phyloP scores from a whole-genome alignment of 768 basidiomycete genomes.

The Kwoniella sp. region DNA sequence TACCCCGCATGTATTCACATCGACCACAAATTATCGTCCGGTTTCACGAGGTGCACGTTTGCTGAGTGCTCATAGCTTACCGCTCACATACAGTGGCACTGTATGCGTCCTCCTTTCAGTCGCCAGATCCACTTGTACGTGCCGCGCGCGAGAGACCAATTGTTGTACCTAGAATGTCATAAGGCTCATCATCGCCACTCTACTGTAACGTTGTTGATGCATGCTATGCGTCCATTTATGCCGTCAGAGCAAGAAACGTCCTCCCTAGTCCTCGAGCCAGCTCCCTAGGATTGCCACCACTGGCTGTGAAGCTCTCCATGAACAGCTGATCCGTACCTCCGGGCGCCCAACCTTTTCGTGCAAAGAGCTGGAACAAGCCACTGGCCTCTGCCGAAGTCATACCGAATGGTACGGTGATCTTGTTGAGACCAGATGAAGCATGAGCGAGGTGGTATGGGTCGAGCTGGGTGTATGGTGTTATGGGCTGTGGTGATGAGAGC shows the following conservation, averaged over 20 bases:
- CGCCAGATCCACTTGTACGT: too few species aligned
- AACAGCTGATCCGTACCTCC: conserved; percentile 71
- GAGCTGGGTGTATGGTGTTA: conserved; percentile 65
- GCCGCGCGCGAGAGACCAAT: too few species aligned
- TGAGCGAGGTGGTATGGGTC: conserved; percentile 62
- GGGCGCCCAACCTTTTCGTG: conserved; percentile 63
- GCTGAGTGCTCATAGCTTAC: too few species aligned
- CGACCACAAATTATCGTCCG: not conserved
- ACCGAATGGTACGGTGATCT: conserved; percentile 63
- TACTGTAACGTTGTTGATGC: too few species aligned
- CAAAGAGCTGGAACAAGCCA: conserved; percentile 74
- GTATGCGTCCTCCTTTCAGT: too few species aligned
- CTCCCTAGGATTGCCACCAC: conserved; percentile 74
- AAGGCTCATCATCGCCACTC: too few species aligned
- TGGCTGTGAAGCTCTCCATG: conserved; percentile 74
- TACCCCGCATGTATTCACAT: not conserved
- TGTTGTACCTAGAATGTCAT: too few species aligned
- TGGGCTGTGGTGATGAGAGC: conserved; percentile 58
- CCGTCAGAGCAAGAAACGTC: conserved; percentile 22
- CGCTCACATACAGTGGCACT: too few species aligned
- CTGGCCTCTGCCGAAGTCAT: conserved; percentile 70
- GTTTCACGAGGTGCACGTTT: too few species aligned
- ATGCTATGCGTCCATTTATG: not conserved
- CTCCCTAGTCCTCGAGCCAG: conserved; percentile 61
- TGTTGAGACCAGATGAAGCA: conserved; percentile 61